Percentiles rank a stretch among this genome's conserved stretches.
phyloP scores from a whole-genome alignment of 495 filamentous ascomycete species.

The Talaromyces ruber region DNA sequence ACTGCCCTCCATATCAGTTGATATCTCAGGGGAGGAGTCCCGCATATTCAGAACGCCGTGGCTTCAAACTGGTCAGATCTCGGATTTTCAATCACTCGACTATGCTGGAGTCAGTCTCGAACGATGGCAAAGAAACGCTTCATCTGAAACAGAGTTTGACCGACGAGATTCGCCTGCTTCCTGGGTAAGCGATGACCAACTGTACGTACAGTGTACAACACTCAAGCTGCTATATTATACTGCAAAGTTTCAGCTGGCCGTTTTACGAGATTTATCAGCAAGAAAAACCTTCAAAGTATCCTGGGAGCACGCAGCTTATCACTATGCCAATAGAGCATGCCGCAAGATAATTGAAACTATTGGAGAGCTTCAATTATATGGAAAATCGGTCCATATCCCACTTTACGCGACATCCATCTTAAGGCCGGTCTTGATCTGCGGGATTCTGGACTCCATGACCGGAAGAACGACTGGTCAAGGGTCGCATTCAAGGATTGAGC shows the following conservation, averaged over 20 bases:
- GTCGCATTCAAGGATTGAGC: no score
- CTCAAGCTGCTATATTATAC: neutral
- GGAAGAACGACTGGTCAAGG: no score
- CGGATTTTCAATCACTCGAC: neutral
- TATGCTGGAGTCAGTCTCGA: neutral
- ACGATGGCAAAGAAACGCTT: neutral
- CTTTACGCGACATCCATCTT: no score
- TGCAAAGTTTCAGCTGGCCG: neutral
- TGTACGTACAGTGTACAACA: neutral
- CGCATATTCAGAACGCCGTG: neutral
- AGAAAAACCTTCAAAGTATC: neutral
- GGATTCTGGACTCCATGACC: no score
- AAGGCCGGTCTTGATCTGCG: no score
- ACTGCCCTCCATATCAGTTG: neutral
- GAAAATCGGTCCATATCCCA: no score
- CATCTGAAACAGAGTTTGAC: neutral
- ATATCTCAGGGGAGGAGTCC: neutral
- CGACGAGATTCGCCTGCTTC: neutral
- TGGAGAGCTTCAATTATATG: no score
- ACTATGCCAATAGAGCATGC: neutral
- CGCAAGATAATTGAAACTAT: no score
- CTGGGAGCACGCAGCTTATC: neutral
- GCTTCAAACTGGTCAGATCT: neutral
- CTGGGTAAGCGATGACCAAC: neutral
- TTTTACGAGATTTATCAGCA: neutral